Evolutionary conservation across 768 basidiomycete species (phyloP), one percentile per base, ranked within the genome.

Genomic region (Boletus insuetus): DNA sequence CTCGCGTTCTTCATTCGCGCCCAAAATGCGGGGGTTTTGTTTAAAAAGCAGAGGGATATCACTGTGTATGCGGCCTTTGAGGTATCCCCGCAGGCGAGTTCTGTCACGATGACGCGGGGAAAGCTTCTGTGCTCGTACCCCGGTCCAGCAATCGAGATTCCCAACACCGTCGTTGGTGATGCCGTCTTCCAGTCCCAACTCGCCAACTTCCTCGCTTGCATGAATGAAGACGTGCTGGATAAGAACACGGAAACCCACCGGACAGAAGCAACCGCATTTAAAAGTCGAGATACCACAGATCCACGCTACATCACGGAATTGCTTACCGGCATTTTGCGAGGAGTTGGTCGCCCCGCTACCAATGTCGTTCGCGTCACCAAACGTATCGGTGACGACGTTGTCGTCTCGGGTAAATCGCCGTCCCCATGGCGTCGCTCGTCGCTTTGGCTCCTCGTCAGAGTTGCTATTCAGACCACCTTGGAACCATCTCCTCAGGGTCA

Each of bases 21-120:
- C 2, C 81, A 82, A 53, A 82, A 82, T 44, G 79, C 81, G 0
- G 78, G 68, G 19, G 49, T 83, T 1, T 63, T 82, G 11, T 54
- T 78, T 14, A 69, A 72, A 42, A 64, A 62, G 47, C 32, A 54
- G 10, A 24, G 57, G 56, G 64, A 38, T 7, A 8, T 22, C 22
- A 37, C 46, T 12, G 4, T 52, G 10, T 35, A 17, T 19, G 16
- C 31, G 4, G 31, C 65, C 9, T 83, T 82, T 49, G 77, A 81
- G 58, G 72, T 74, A 5, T 76, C 76, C 3, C 73, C 78, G 0
- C 54, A 56, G 12, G 63, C 70, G 3, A 54, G 46, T 9, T 55
- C 53, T 1, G 70, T 82, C 35, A 76, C 77, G 58, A 61, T 52
- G 11, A 54, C 71, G 1, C 50, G 55, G 35, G 78, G 80, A 34